Evolutionary conservation across 2,329 filamentous ascomycete genomes (phyloP).

Genomic region (Calonectria leucothoes): DNA sequence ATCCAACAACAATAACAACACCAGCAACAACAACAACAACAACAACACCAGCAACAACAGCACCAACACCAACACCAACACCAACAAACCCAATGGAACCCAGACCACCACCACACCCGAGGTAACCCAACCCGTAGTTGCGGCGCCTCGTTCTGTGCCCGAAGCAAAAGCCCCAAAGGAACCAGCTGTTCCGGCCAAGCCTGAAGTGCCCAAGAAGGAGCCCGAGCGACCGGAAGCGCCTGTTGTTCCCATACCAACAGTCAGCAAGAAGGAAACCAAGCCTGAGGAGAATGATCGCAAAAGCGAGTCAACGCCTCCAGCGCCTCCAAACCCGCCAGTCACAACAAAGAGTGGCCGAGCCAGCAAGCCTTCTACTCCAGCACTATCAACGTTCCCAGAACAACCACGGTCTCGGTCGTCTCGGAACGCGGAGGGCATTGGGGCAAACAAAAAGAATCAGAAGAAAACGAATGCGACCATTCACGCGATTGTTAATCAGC

Average conservation of each 20-base stretch:
- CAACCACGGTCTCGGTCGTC: constrained; percentile 65
- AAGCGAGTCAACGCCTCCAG: constrained; percentile 59
- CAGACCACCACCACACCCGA: constrained; percentile 51
- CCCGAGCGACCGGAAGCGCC: constrained; percentile 42
- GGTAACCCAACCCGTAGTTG: constrained; percentile 43
- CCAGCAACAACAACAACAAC: no score
- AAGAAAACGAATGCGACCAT: constrained; percentile 65
- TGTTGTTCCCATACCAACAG: constrained; percentile 40
- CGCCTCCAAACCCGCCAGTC: constrained; percentile 55
- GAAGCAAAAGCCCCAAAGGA: constrained; percentile 67
- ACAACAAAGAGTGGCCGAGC: constrained; percentile 75
- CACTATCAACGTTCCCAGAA: constrained; percentile 70
- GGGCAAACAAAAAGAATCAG: constrained; percentile 67
- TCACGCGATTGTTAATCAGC: constrained; percentile 49
- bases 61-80: no score
- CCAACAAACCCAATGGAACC: constrained; percentile 70
- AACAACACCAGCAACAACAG: no score
- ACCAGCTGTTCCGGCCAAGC: constrained; percentile 47
- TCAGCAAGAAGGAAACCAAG: constrained; percentile 57
- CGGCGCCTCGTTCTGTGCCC: constrained; percentile 42
- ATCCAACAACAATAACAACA: no score
- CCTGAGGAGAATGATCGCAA: constrained; percentile 51
- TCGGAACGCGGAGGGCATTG: constrained; percentile 55
- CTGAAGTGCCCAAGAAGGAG: constrained; percentile 49
- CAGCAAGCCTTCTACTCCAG: constrained; percentile 75